Evolutionary conservation across 495 filamentous ascomycete genomes (phyloP).

Genomic region (Xylaria cubensis): DNA sequence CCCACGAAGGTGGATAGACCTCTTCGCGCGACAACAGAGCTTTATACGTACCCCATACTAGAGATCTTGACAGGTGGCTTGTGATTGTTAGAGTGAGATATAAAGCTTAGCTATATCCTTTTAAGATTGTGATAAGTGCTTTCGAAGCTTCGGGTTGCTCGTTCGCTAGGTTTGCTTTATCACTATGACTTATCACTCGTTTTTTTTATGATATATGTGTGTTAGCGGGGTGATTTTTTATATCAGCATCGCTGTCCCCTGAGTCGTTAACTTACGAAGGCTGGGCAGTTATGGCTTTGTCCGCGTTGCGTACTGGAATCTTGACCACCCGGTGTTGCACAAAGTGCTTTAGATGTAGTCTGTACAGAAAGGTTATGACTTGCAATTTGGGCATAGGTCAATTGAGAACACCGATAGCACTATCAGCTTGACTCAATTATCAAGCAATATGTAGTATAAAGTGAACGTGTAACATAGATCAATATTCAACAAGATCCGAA

Average conservation of each 20-base stretch:
- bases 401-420: background rate
- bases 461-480: background rate
- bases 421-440: background rate
- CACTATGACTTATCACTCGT: background rate
- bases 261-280: background rate
- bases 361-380: no score
- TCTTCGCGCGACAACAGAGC: no score
- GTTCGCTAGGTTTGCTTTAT: background rate
- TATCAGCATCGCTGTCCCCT: background rate
- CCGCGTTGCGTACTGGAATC: background rate
- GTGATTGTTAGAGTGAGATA: no score
- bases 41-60: no score
- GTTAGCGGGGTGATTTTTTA: background rate
- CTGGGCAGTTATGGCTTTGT: background rate
- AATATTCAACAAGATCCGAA: background rate
- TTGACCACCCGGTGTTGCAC: background rate
- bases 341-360: background rate
- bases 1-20: no score
- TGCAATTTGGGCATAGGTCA: background rate
- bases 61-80: background rate
- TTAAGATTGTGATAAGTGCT: background rate
- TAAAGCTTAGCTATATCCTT: background rate
- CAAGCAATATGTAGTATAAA: background rate
- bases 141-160: background rate
- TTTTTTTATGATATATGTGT: background rate